These are phyloP conservation scores for Coprinopsis cinerea DNA, from an alignment of 768 basidiomycete genomes.

Conservation along the genomic window DNA sequence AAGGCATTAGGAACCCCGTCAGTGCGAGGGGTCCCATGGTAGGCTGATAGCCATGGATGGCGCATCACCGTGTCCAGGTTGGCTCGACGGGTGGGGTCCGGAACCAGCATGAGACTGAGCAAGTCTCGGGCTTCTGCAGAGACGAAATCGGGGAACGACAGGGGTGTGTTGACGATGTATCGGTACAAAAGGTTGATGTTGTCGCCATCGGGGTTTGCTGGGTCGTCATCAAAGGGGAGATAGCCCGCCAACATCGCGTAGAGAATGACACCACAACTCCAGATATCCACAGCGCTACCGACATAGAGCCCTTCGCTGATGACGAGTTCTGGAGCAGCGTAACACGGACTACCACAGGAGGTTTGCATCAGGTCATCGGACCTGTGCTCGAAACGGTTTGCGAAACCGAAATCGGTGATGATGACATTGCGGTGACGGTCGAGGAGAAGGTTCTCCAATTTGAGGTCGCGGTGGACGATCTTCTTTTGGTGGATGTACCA, in stretches of 20 bases:
- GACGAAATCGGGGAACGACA: conserved; percentile 96
- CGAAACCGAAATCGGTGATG: conserved; percentile 99
- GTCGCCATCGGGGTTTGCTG: conserved; percentile 96
- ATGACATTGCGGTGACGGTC: conserved; percentile 98
- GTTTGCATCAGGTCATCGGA: conserved; percentile 98
- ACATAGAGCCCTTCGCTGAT: conserved; percentile 96
- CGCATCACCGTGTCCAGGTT: conserved; percentile 74
- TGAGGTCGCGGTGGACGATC: conserved; percentile 98
- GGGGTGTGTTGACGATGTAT: conserved; percentile 95
- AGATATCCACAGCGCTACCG: conserved; percentile 96
- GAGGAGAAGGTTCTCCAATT: conserved; percentile 95
- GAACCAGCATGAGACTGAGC: conserved; percentile 88
- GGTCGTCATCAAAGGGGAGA: conserved; percentile 99
- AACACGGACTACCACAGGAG: conserved; percentile 94
- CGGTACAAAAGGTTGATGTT: conserved; percentile 99
- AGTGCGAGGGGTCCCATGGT: conserved; percentile 35
- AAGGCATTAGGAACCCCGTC: conserved; percentile 43
- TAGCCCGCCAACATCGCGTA: conserved; percentile 97
- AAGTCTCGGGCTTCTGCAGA: conserved; percentile 79
- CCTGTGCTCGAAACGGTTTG: conserved; percentile 93
- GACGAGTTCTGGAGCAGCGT: conserved; percentile 96
- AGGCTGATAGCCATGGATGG: conserved; percentile 80
- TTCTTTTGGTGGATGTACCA: conserved; percentile 99
- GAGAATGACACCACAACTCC: conserved; percentile 92
- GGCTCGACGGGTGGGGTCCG: conserved; percentile 78